Conservation (phyloP, 306 rosid genomes). For the Acacia confusa region DNA sequence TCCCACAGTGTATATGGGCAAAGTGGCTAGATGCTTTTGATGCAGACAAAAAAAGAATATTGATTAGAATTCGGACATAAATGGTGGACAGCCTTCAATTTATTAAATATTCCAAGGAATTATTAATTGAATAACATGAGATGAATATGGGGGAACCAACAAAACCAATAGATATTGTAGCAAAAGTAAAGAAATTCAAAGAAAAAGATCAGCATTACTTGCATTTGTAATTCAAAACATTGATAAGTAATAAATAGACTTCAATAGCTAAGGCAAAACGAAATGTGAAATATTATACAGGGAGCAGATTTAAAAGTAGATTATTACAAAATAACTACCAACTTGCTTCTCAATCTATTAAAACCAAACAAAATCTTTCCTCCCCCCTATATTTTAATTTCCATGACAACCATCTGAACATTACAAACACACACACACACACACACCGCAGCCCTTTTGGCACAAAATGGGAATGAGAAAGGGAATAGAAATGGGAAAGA, state of each 20-base stretch:
- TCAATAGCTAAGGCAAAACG: not conserved
- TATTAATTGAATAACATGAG: conserved; percentile 6
- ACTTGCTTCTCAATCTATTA: not conserved
- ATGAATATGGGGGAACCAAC: not conserved
- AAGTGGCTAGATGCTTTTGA: conserved; percentile 61
- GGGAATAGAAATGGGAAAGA: not conserved
- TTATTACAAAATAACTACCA: not conserved
- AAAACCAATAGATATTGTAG: not conserved
- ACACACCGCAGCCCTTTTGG: not conserved
- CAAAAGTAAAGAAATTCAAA: not conserved
- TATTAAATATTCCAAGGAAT: conserved; percentile 25
- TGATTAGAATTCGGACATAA: not conserved
- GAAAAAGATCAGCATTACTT: not conserved
- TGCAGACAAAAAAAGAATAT: conserved; percentile 30
- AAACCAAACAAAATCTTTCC: not conserved
- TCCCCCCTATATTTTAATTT: not conserved
- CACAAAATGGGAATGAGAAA: not conserved
- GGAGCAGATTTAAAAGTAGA: not conserved
- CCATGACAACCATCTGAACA: not conserved
- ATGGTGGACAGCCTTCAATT: not conserved
- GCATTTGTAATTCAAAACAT: not conserved
- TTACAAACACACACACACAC: not conserved
- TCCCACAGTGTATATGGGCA: conserved; percentile 87
- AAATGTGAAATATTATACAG: not conserved
- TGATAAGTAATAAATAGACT: not conserved